Evolutionary conservation across 2,329 filamentous ascomycete species (phyloP).

Genomic region (Metarhizium anisopliae): DNA sequence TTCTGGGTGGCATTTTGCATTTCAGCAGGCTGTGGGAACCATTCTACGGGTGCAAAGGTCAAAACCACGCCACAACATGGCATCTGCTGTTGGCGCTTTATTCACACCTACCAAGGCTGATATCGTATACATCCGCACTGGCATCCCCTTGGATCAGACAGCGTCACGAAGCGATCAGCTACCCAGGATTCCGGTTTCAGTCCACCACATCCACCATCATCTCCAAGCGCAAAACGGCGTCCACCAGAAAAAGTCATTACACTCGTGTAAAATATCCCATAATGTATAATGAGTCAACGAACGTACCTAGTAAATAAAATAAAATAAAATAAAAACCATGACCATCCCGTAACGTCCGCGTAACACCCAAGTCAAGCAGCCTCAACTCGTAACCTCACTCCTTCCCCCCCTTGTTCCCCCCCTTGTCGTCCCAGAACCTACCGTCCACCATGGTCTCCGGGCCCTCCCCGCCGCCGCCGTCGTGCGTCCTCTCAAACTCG

Average conservation of each 20-base stretch:
- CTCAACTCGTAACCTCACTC: slow-evolving; percentile 22
- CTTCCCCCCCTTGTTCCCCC: slow-evolving; percentile 1
- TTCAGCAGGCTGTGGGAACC: neutral
- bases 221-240: too few species aligned
- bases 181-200: too few species aligned
- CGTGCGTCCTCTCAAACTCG: slow-evolving; percentile 48
- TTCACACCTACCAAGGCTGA: too few species aligned
- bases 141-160: too few species aligned
- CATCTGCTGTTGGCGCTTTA: too few species aligned
- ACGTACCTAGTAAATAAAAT: slow-evolving; percentile 36
- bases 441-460: slow-evolving; percentile 43
- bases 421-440: slow-evolving; percentile 36
- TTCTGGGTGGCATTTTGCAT: neutral
- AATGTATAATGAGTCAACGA: slow-evolving; percentile 33
- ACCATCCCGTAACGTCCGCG: too few species aligned
- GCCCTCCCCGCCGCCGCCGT: slow-evolving; percentile 30
- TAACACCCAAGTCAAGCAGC: slow-evolving; percentile 12
- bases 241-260: neutral
- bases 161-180: too few species aligned
- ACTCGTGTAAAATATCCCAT: neutral
- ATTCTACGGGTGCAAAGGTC: neutral
- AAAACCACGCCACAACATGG: too few species aligned
- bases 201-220: too few species aligned
- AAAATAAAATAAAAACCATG: neutral
- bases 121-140: too few species aligned